These are phyloP conservation scores for Russula dissimulans DNA, from an alignment of 768 basidiomycete genomes.

Conservation along the genomic window DNA sequence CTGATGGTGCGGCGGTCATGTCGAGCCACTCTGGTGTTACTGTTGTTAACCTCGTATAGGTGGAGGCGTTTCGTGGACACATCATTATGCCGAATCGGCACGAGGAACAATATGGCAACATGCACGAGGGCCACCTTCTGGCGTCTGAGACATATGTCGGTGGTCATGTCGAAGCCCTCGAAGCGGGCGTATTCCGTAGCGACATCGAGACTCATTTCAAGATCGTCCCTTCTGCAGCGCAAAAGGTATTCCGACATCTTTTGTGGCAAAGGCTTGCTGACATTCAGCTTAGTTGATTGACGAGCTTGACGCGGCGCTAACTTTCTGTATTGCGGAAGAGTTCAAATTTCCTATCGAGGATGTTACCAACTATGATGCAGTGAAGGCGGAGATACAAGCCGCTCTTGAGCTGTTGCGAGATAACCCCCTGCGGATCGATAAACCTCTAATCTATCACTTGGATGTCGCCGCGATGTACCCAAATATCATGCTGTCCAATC, in stretches of 20 bases:
- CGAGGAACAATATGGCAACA: slow-evolving; percentile 83
- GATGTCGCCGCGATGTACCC: slow-evolving; percentile 99
- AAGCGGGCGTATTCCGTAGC: slow-evolving; percentile 95
- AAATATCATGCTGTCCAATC: slow-evolving; percentile 99
- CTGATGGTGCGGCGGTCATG: slow-evolving; percentile 67
- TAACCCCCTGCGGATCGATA: slow-evolving; percentile 79
- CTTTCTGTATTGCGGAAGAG: slow-evolving; percentile 84
- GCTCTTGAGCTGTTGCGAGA: slow-evolving; percentile 88
- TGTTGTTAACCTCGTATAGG: slow-evolving; percentile 38
- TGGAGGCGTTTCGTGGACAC: slow-evolving; percentile 83
- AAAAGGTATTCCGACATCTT: slow-evolving; percentile 46
- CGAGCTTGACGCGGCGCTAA: slow-evolving; percentile 86
- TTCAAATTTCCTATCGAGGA: slow-evolving; percentile 66
- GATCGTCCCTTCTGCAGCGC: slow-evolving; percentile 77
- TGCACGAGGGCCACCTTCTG: slow-evolving; percentile 94
- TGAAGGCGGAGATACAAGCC: slow-evolving; percentile 67
- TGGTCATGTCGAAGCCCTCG: slow-evolving; percentile 96
- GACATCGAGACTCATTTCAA: slow-evolving; percentile 95
- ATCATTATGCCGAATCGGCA: slow-evolving; percentile 99
- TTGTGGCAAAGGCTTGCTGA: slow-evolving; percentile 2
- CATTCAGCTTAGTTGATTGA: slow-evolving; percentile 62
- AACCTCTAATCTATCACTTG: slow-evolving; percentile 94
- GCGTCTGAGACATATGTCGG: slow-evolving; percentile 98
- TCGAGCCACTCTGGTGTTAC: neutral
- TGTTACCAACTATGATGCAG: slow-evolving; percentile 92